Evolutionary conservation across 306 rosid species (phyloP).

Genomic region (Boehmeria nivea): DNA sequence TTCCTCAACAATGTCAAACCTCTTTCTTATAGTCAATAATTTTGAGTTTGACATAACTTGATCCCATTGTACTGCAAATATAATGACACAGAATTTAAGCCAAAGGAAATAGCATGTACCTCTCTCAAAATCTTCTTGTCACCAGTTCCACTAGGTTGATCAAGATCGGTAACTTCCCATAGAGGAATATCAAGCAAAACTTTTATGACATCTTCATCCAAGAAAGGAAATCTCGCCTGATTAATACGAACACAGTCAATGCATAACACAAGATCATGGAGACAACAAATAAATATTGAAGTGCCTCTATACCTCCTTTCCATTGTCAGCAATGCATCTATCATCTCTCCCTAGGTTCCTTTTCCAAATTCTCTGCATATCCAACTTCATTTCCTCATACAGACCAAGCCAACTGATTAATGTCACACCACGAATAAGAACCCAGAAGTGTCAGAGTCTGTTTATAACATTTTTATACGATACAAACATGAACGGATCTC

Average conservation of each 20-base stretch:
- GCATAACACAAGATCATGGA: neutral
- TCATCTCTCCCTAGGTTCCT: constrained; percentile 98
- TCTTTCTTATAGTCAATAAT: no score
- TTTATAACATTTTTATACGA: neutral
- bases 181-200: constrained; percentile 61
- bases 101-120: constrained; percentile 38
- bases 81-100: neutral
- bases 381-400: constrained; percentile 87
- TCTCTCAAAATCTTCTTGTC: constrained; percentile 89
- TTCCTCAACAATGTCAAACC: no score
- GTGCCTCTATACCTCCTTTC: constrained; percentile 69
- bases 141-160: constrained; percentile 80
- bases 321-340: constrained; percentile 86
- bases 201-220: constrained; percentile 89
- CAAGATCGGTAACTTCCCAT: constrained; percentile 89
- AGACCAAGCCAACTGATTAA: constrained; percentile 74
- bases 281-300: neutral
- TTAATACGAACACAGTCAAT: constrained; percentile 12
- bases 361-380: constrained; percentile 97
- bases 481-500: neutral
- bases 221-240: constrained; percentile 91
- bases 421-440: constrained; percentile 22
- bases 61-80: no score
- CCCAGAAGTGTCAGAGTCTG: constrained; percentile 1
- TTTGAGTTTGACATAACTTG: no score